Evolutionary conservation across 2,329 filamentous ascomycete genomes (phyloP), one percentile per base, ranked within the genome.

Genomic region (Orbilia javanica): DNA sequence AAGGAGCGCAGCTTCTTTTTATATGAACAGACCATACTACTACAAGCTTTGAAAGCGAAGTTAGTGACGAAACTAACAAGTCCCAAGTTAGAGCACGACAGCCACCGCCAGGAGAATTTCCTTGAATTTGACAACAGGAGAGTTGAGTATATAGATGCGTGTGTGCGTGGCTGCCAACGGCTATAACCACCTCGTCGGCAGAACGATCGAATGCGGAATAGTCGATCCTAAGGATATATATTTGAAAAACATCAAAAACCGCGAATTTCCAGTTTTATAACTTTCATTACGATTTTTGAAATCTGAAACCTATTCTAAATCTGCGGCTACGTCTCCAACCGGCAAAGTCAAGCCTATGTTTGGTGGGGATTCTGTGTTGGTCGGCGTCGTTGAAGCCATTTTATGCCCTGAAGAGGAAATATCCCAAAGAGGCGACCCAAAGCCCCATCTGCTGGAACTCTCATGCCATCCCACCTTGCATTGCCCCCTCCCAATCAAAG

Each of bases 391-490:
- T n/a, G 55, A 60, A 42, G 55, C 55, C 55, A 60, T 60, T 60
- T 39, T 39, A 22, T 42, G 15, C 20, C 52, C 55, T 6, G 20
- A 60, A 60, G 10, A 25, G 55, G 55, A 60, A 60, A 60, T 20
- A 42, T 60, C 55, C 55, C 18, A 60, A 60, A 60, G 10, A 42
- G 34, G 55, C 55, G 55, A 60, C 3, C 34, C 34, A 60, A 42
- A 60, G 18, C 55, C 42, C 55, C 34, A 60, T 60, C 27, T 34
- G 55, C 27, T 34, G 55, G 34, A 42, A 22, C 18, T 34, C 55
- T 60, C 55, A 60, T 60, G 55, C 55, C 55, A 60, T 60, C 55
- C 55, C 31, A 60, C 55, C 55, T 60, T 60, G 34, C 34, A 25
- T 25, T 15, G 39, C 39, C 53, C 27, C 31, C 34, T 60, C 55